Evolutionary conservation across 2,329 filamentous ascomycete species (phyloP).

Genomic region (Botryotinia convoluta): DNA sequence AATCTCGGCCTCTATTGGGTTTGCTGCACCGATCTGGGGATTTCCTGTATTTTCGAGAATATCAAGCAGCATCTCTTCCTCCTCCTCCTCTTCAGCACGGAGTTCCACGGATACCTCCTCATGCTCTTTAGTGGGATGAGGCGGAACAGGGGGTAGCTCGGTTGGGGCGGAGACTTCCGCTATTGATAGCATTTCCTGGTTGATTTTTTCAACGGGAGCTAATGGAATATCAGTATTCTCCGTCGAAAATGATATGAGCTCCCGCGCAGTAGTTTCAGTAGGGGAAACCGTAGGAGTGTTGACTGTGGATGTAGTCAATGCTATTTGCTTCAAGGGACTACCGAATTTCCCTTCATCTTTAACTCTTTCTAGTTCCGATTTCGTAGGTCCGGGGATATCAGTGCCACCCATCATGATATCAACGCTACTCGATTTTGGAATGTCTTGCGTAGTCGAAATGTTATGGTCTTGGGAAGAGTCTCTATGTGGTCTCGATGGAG

Average conservation of each 20-base stretch:
- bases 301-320: conserved; percentile 33
- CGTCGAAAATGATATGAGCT: neutral
- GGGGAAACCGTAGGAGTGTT: conserved; percentile 32
- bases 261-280: neutral
- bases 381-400: conserved; percentile 21
- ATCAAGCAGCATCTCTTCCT: conserved; percentile 35
- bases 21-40: conserved; percentile 19
- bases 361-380: conserved; percentile 23
- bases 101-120: conserved; percentile 20
- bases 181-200: conserved; percentile 28
- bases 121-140: conserved; percentile 25
- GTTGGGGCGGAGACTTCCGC: conserved; percentile 21
- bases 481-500: conserved; percentile 34
- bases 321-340: conserved; percentile 36
- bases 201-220: conserved; percentile 15
- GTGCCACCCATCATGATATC: conserved; percentile 26
- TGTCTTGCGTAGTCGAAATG: conserved; percentile 10
- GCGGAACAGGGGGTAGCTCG: conserved; percentile 26
- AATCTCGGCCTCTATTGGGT: neutral
- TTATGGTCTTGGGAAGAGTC: conserved; percentile 24
- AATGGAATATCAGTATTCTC: neutral
- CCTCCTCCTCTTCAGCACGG: conserved; percentile 30
- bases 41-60: conserved; percentile 28
- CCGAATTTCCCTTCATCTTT: conserved; percentile 30
- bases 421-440: conserved; percentile 20